Conservation (phyloP, 768 basidiomycete species). For the Psilocybe azurescens region DNA sequence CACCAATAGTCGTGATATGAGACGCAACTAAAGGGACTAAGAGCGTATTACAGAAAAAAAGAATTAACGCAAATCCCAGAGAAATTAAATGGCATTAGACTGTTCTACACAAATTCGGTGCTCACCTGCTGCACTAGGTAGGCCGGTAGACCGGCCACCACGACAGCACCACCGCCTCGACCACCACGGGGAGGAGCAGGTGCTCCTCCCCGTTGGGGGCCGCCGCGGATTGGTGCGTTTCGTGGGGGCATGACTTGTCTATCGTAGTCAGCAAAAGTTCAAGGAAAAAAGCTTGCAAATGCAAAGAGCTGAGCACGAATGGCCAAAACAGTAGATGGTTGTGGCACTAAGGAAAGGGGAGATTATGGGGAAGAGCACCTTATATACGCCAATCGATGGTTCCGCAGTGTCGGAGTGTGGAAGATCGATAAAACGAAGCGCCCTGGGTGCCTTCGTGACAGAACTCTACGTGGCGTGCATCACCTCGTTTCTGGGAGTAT, state of each 20-base stretch:
- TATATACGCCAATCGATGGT: not conserved
- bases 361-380: not conserved
- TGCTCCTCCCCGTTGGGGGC: constrained; percentile 24
- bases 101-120: constrained; percentile 8
- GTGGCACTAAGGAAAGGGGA: not conserved
- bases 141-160: constrained; percentile 30
- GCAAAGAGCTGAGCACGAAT: not conserved
- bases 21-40: constrained; percentile 37
- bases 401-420: constrained; percentile 4
- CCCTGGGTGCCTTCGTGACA: not conserved
- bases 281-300: not conserved
- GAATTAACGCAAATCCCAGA: not conserved
- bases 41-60: constrained; percentile 29
- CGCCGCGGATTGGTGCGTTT: constrained; percentile 27
- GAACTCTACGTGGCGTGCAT: not conserved
- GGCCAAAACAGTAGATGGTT: not conserved
- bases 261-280: constrained; percentile 9
- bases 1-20: constrained; percentile 35
- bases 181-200: constrained; percentile 28
- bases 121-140: constrained; percentile 38
- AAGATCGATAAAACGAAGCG: constrained; percentile 4
- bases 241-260: constrained; percentile 29
- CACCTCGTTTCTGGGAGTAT: not conserved
- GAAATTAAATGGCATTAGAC: not conserved
- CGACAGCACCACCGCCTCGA: constrained; percentile 34